Percentiles rank a stretch among this genome's conserved stretches.
Evolutionary conservation across 139 green algal species (phyloP).

Genomic region (Chlamydomonas sphaeroides): DNA sequence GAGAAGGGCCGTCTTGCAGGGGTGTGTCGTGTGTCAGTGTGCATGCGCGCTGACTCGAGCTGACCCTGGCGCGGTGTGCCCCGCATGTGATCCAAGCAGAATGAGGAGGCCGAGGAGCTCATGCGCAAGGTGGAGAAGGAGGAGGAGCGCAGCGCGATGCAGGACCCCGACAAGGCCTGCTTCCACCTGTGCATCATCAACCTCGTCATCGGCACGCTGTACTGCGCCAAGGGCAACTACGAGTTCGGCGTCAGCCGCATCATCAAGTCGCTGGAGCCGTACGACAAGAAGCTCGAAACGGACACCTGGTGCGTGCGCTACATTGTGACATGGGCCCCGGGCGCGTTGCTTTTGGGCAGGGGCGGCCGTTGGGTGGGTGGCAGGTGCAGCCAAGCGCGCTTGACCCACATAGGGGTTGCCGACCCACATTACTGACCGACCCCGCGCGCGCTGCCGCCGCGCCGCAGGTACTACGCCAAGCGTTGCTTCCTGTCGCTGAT

Average conservation of each 20-base stretch:
- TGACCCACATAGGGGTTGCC: too few species aligned
- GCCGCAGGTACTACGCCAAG: slow-evolving; percentile 70
- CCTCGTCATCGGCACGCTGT: slow-evolving; percentile 93
- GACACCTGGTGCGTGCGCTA: slow-evolving; percentile 69
- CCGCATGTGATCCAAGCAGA: too few species aligned
- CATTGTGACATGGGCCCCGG: too few species aligned
- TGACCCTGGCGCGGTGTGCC: too few species aligned
- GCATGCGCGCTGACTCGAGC: too few species aligned
- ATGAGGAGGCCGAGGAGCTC: slow-evolving; percentile 90
- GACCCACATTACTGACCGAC: too few species aligned
- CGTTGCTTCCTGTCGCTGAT: slow-evolving; percentile 85
- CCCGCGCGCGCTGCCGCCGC: background rate
- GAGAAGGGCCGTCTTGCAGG: too few species aligned
- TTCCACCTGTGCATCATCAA: slow-evolving; percentile 94
- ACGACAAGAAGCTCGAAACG: slow-evolving; percentile 83
- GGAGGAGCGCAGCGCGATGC: slow-evolving; percentile 58
- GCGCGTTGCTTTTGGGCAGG: too few species aligned
- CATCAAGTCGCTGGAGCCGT: slow-evolving; percentile 89
- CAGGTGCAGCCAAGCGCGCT: too few species aligned
- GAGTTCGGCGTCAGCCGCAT: slow-evolving; percentile 92
- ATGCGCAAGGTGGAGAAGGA: slow-evolving; percentile 89
- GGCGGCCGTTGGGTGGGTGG: too few species aligned
- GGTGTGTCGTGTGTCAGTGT: too few species aligned
- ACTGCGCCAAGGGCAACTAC: slow-evolving; percentile 90
- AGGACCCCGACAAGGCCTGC: slow-evolving; percentile 68